Base-by-base conservation (phyloP, 768 basidiomycete species). In the Naganishia onofrii region DNA sequence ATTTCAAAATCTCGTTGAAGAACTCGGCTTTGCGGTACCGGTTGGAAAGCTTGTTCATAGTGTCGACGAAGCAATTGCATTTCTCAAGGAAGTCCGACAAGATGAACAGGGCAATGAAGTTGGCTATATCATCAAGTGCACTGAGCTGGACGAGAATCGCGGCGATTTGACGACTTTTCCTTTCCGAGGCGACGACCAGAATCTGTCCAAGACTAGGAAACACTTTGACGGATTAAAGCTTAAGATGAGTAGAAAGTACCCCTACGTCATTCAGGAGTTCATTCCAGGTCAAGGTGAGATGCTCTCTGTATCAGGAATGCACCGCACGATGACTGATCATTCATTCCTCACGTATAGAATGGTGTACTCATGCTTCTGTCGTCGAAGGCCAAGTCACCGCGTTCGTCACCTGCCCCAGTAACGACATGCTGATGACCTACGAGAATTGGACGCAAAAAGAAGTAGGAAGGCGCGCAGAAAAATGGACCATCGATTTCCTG, bases 351-450 rank as follows among this genome's bases (percentile, higher is more conserved):
- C 42, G 26, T 23, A 15, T 26, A 76, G 79, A 80, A 75, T 81
- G 74, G 72, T 81, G 80, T 68, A 81, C 80, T 6, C 80, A 81
- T 73, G 78, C 79, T 15, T 77, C 78, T 10, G 80, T 80, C 28
- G 69, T 79, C 65, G 72, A 78, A 21, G 78, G 78, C 31, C 67
- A 74, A 32, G 71, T 80, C 70, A 76, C 77, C 23, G 78, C 80
- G 1, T 80, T 81, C 70, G 77, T 81, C 58, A 73, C 76, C 23
- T 79, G 78, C 48, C 80, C 80, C 2, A 77, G 76, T 17, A 78
- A 77, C 71, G 79, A 80, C 73, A 81, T 81, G 80, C 74, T 81
- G 67, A 81, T 81, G 80, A 78, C 79, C 2, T 81, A 81, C 67
- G 78, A 79, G 42, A 75, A 79, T 70, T 72, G 71, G n/a, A 79